phyloP scores from a whole-genome alignment of 2,329 filamentous ascomycete genomes.

The Aspergillus sp. region DNA sequence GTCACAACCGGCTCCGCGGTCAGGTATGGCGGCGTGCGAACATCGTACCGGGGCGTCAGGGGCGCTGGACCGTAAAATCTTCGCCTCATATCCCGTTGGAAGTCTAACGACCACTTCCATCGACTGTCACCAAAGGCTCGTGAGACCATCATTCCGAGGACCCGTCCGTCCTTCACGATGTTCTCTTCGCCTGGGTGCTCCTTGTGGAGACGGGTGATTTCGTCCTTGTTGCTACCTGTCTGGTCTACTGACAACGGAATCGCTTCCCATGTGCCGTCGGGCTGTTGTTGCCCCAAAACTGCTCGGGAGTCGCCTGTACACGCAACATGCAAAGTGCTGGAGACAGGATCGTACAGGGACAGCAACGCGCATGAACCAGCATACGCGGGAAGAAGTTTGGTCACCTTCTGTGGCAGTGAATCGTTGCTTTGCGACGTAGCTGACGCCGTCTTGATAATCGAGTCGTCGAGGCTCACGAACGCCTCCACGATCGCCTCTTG shows the following conservation, averaged over 20 bases:
- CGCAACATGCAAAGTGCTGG: slow-evolving; percentile 58
- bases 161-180: slow-evolving; percentile 57
- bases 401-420: slow-evolving; percentile 20
- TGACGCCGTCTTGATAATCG: slow-evolving; percentile 21
- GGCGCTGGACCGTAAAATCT: slow-evolving; percentile 44
- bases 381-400: slow-evolving; percentile 28
- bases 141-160: slow-evolving; percentile 61
- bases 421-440: slow-evolving; percentile 13
- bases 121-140: slow-evolving; percentile 66
- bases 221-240: slow-evolving; percentile 60
- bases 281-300: slow-evolving; percentile 51
- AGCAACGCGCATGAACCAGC: slow-evolving; percentile 64
- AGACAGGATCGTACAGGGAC: slow-evolving; percentile 57
- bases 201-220: slow-evolving; percentile 53
- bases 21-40: slow-evolving; percentile 61
- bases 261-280: slow-evolving; percentile 48
- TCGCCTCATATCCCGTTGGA: slow-evolving; percentile 40
- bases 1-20: slow-evolving; percentile 65
- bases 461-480: slow-evolving; percentile 24
- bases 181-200: slow-evolving; percentile 63
- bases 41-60: slow-evolving; percentile 29
- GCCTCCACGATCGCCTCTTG: slow-evolving; percentile 21
- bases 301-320: slow-evolving; percentile 67
- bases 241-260: slow-evolving; percentile 62
- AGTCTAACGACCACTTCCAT: slow-evolving; percentile 63